Conservation (phyloP, 139 green algal genomes). For the Volvox reticuliferus region DNA sequence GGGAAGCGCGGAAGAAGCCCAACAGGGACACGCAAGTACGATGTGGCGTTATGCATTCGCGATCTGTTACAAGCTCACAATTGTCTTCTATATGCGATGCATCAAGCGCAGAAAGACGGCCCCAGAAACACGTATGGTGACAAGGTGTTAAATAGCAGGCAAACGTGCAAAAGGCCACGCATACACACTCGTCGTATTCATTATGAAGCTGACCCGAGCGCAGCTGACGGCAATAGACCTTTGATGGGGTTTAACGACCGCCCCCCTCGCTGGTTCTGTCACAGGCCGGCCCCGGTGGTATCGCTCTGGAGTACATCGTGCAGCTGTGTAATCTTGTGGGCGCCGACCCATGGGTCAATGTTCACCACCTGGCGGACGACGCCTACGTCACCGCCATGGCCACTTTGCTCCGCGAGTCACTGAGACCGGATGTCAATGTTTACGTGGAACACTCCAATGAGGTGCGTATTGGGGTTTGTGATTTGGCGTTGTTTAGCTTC, state of each 20-base stretch:
- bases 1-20: slow-evolving; percentile 38
- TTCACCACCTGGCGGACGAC: slow-evolving; percentile 57
- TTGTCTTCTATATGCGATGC: too few species aligned
- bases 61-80: too few species aligned
- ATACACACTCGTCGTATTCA: background rate
- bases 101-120: too few species aligned
- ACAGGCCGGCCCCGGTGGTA: background rate
- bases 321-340: slow-evolving; percentile 54
- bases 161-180: background rate
- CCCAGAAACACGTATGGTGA: too few species aligned
- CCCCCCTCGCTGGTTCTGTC: background rate
- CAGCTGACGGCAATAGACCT: too few species aligned
- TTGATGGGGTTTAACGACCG: too few species aligned
- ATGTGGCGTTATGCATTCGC: background rate
- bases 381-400: slow-evolving; percentile 46
- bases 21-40: slow-evolving; percentile 19
- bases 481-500: too few species aligned
- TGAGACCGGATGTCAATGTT: slow-evolving; percentile 47
- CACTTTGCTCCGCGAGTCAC: slow-evolving; percentile 17
- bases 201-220: too few species aligned
- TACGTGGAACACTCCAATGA: slow-evolving; percentile 61
- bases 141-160: background rate
- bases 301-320: slow-evolving; percentile 51
- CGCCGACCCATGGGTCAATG: slow-evolving; percentile 53
- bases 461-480: background rate